These are phyloP conservation scores for Mycotypha africana DNA, from an alignment of 371 early-diverging fungal species.

Conservation along the genomic window DNA sequence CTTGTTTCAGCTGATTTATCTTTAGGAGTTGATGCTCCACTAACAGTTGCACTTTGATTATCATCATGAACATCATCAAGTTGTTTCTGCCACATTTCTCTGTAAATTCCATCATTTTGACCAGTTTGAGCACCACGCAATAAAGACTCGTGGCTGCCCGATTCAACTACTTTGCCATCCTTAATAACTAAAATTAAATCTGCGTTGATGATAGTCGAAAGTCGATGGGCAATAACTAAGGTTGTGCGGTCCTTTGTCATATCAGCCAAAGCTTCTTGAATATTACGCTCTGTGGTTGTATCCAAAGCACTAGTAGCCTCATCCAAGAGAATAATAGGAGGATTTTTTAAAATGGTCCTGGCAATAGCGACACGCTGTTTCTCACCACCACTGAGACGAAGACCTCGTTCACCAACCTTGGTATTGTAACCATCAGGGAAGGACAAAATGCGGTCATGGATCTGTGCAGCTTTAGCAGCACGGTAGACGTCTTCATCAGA, in stretches of 20 bases:
- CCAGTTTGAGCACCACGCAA: constrained; percentile 30
- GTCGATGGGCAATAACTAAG: constrained; percentile 89
- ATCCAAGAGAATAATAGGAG: constrained; percentile 75
- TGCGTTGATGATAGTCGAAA: constrained; percentile 70
- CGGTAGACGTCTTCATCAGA: constrained; percentile 59
- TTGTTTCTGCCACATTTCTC: constrained; percentile 88
- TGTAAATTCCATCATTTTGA: constrained; percentile 58
- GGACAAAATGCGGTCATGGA: constrained; percentile 62
- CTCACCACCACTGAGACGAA: constrained; percentile 77
- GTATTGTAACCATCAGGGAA: constrained; percentile 85
- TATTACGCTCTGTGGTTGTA: constrained; percentile 74
- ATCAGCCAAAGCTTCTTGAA: constrained; percentile 56
- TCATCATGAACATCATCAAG: constrained; percentile 42
- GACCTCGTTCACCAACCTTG: constrained; percentile 86
- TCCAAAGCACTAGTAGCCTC: constrained; percentile 76
- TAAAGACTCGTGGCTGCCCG: constrained; percentile 81
- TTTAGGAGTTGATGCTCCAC: constrained; percentile 1
- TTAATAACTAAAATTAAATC: constrained; percentile 70
- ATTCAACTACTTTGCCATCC: constrained; percentile 80
- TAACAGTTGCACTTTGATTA: not conserved
- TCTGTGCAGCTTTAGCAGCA: constrained; percentile 81
- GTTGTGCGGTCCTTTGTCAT: constrained; percentile 79
- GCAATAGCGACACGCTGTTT: constrained; percentile 77
- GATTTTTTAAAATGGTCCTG: constrained; percentile 68
- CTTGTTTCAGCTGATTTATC: not conserved